Evolutionary conservation across 2,329 filamentous ascomycete genomes (phyloP), one percentile per base, ranked within the genome.

Genomic region (Fusarium dimerum): DNA sequence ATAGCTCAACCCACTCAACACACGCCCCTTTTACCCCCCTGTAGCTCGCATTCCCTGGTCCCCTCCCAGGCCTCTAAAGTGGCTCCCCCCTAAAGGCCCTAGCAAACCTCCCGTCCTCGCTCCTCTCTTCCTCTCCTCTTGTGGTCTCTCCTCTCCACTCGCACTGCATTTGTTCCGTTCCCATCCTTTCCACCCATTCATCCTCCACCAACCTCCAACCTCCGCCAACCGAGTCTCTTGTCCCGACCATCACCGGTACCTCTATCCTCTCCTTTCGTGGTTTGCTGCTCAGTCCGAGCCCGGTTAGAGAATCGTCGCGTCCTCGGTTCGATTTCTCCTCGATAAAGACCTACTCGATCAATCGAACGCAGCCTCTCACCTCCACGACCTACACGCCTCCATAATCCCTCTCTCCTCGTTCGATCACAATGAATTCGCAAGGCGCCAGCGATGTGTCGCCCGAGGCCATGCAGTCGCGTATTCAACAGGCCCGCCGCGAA

Each of bases 401-500:
- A 36, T 15, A 36, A 36, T 43, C 50, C 36, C 43, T 55, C 44
- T 51, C 47, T 47, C 50, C 55, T 50, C 43, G 50, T 46, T 50
- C 56, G 52, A 56, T 60, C 68, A 76, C 69, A 64, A 85, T 85
- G 82, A 83, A 83, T 66, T 72, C 71, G 59, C 78, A 81, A 73
- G 76, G 78, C 72, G 71, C 76, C 66, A 83, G 77, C 74, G 84
- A 87, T 71, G 82, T 87, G 66, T 86, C 84, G 69, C 84, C 84
- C 62, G 84, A 87, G 78, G 82, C 83, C 74, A 96, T 97, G 86
- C 93, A 97, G 83, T 89, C 92, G 78, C 89, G 89, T 76, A 93
- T 94, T 68, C 89, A 91, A 71, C 87, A 90, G 70, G 93, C 94
- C 73, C 87, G 94, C 76, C 90, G 94, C 80, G 94, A 99, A 83